phyloP scores from a whole-genome alignment of 208 protist species.

The Crithidia acanthocephali region DNA sequence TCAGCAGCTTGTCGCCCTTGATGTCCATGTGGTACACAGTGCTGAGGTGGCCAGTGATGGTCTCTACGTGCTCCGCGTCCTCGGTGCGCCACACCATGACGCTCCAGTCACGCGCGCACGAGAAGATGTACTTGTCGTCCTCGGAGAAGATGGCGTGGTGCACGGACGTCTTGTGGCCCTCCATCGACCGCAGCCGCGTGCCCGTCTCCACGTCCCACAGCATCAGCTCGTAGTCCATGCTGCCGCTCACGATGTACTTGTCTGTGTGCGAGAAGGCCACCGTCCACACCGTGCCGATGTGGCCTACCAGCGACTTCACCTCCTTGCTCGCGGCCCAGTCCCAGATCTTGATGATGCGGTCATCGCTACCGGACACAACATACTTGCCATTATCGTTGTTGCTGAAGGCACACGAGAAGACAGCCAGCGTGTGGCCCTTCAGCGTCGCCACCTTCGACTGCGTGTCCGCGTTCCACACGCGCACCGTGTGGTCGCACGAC shows the following conservation, averaged over 20 bases:
- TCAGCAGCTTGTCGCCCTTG: constrained; percentile 72
- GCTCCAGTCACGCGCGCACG: constrained; percentile 81
- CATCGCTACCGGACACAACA: constrained; percentile 82
- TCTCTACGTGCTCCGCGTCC: constrained; percentile 71
- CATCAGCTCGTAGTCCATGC: constrained; percentile 89
- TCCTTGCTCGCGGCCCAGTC: constrained; percentile 76
- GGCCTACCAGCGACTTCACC: constrained; percentile 65
- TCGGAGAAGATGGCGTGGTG: constrained; percentile 85
- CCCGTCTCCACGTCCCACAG: constrained; percentile 67
- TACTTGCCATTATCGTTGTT: constrained; percentile 73
- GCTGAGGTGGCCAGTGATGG: constrained; percentile 76
- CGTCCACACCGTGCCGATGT: constrained; percentile 87
- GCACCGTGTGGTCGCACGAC: constrained; percentile 79
- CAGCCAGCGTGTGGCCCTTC: constrained; percentile 69
- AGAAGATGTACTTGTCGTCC: constrained; percentile 86
- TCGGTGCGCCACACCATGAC: constrained; percentile 82
- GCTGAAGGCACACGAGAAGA: constrained; percentile 89
- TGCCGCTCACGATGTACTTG: constrained; percentile 70
- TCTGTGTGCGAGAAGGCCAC: constrained; percentile 74
- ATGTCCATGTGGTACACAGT: constrained; percentile 90
- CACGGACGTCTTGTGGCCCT: constrained; percentile 75
- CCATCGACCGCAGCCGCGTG: constrained; percentile 62
- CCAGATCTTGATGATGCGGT: constrained; percentile 87
- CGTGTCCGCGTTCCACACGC: constrained; percentile 84
- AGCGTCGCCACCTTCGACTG: constrained; percentile 63